These are phyloP conservation scores for Euphorbia schlechtendalii DNA, from an alignment of 441 rosid genomes.

Conservation along the genomic window DNA sequence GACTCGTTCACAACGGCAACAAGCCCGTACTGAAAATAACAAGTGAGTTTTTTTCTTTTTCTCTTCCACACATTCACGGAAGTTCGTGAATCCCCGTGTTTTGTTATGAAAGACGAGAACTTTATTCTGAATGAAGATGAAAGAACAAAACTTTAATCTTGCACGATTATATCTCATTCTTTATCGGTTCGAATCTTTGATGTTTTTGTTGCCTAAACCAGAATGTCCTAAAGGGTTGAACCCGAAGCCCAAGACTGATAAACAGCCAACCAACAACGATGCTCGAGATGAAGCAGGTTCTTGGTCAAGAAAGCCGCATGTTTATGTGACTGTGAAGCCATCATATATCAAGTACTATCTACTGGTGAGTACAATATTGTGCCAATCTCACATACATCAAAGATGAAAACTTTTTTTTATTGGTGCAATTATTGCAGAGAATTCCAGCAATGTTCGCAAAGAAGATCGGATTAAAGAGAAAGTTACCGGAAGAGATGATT, in stretches of 20 bases:
- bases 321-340: background rate
- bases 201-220: background rate
- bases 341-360: background rate
- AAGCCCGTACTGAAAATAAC: constrained; percentile 4
- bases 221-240: constrained; percentile 1
- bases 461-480: background rate
- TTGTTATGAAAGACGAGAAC: background rate
- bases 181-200: background rate
- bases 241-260: background rate
- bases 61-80: background rate
- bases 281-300: background rate
- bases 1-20: constrained; percentile 8
- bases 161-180: background rate
- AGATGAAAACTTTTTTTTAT: background rate
- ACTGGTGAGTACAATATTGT: background rate
- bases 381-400: background rate
- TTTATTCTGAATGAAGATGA: background rate
- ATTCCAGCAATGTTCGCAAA: constrained; percentile 10
- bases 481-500: constrained; percentile 1
- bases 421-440: constrained; percentile 8
- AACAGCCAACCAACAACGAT: background rate
- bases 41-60: background rate
- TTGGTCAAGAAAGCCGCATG: background rate
- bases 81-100: background rate
- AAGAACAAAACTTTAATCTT: background rate